These are phyloP conservation scores for Ophiostoma ips DNA, from an alignment of 2,329 filamentous ascomycete species.

Conservation along the genomic window DNA sequence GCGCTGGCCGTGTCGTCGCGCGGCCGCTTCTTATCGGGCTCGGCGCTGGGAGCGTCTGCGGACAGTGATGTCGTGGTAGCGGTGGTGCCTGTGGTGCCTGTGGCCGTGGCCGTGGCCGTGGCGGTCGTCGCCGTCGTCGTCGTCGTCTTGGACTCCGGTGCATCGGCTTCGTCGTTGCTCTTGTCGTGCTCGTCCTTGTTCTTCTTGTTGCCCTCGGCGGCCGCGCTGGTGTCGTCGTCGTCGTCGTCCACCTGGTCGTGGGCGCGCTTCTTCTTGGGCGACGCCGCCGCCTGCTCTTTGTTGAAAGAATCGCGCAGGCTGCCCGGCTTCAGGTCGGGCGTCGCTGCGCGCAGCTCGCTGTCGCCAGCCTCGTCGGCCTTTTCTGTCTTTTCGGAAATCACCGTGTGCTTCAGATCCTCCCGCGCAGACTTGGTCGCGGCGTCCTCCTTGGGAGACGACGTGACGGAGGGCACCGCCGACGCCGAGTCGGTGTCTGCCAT, in stretches of 20 bases:
- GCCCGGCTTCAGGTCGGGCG: slow-evolving; percentile 1
- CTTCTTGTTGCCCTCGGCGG: slow-evolving; percentile 25
- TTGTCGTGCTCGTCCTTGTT: slow-evolving; percentile 22
- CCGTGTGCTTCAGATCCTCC: slow-evolving; percentile 50
- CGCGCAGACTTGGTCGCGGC: slow-evolving; percentile 49
- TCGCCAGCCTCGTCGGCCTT: slow-evolving; percentile 15
- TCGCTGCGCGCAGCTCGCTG: slow-evolving; percentile 8
- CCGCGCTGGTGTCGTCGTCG: slow-evolving; percentile 18
- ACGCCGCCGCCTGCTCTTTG: slow-evolving; percentile 40
- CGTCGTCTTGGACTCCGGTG: not conserved
- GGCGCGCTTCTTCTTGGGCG: slow-evolving; percentile 53
- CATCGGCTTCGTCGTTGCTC: slow-evolving; percentile 7
- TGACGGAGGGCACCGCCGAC: slow-evolving; percentile 18
- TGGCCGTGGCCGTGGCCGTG: not conserved
- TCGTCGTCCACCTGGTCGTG: slow-evolving; percentile 42
- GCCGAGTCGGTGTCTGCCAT: slow-evolving; percentile 9
- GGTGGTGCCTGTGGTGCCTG: not conserved
- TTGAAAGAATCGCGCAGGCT: slow-evolving; percentile 24
- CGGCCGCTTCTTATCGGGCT: slow-evolving; percentile 52
- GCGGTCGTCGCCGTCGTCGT: not conserved
- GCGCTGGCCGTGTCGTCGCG: slow-evolving; percentile 30
- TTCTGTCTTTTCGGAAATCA: slow-evolving; percentile 38
- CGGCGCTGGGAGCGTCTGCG: slow-evolving; percentile 21
- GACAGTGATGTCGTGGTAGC: slow-evolving; percentile 39
- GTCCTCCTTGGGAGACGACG: slow-evolving; percentile 34